phyloP scores from a whole-genome alignment of 139 green algal genomes.

The Coccomyxa sp. region DNA sequence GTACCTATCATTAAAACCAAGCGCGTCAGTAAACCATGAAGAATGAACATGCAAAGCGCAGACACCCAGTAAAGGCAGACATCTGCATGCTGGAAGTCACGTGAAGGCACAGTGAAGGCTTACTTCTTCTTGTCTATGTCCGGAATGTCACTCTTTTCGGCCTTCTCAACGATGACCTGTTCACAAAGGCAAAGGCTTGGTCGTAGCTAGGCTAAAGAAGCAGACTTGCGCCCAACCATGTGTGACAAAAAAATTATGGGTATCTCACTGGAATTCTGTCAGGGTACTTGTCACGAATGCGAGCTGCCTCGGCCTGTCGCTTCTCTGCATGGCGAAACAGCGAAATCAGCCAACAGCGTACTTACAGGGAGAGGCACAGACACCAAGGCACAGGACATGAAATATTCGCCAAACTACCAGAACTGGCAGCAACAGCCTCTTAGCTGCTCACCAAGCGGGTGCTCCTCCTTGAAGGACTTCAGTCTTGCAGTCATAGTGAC shows the following conservation, averaged over 20 bases:
- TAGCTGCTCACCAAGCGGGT: constrained; percentile 69
- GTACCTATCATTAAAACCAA: constrained; percentile 73
- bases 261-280: constrained; percentile 86
- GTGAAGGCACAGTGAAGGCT: constrained; percentile 19
- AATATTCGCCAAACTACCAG: too few relatives aligned
- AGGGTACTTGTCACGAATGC: constrained; percentile 97
- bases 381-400: too few relatives aligned
- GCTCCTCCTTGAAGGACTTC: constrained; percentile 82
- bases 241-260: neutral
- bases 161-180: constrained; percentile 98
- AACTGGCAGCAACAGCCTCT: too few relatives aligned
- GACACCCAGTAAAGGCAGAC: neutral
- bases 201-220: neutral
- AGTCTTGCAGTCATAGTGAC: constrained; percentile 9
- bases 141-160: constrained; percentile 92
- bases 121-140: constrained; percentile 99
- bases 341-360: neutral
- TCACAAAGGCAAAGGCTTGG: neutral
- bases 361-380: too few relatives aligned
- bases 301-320: constrained; percentile 80
- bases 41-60: neutral
- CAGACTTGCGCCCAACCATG: neutral
- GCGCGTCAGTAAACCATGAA: neutral
- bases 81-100: neutral
- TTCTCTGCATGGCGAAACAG: constrained; percentile 75